Base-by-base conservation (phyloP, 139 green algal genomes). In the Tetraselmis striata region DNA sequence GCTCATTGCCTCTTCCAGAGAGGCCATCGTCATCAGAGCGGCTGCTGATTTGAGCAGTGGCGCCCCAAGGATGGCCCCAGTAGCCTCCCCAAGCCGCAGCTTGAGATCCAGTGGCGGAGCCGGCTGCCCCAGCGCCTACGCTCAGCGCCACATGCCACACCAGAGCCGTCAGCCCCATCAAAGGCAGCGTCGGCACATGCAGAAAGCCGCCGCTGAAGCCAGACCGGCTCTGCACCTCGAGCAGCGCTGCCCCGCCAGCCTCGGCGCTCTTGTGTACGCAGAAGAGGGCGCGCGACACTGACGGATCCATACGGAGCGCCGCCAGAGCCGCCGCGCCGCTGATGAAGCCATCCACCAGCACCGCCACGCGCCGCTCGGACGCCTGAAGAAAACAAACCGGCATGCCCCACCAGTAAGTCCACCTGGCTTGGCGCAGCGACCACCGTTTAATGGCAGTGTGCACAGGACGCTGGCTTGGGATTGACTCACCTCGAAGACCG, bases 71-170 rank as follows among this genome's bases (percentile, higher is more conserved):
- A 90, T 59, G 27, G 88, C 89, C 1, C 85, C 89, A 0, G 86
- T 89, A 23, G 83, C 88, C 80, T 92, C 89, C 18, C 88, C 89
- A 2, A 92, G 79, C 26, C 85, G 80, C 45, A 92, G 1, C 1
- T 77, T 75, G 85, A 92, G 88, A 58, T 87, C 45, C 59, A 92
- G 77, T 27, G 79, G 58, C 5, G 84, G 67, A 23, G 32, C 59
- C 45, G 80, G 28, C 78, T 0, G 28, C 23, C 1, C 31, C 31
- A 30, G 22, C 27, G 32, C 79, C 24, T n/a, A 31, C 32, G 25
- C 28, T 28, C 32, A 1, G 1, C 45, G 2, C 28, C 45, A 29
- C 2, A 32, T 29, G 11, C 30, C 0, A 2, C 2, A 24, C 23
- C 78, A 1, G 1, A 22, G 74, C 1, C 67, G 1, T 30, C 81